Evolutionary conservation across 371 early-diverging fungal genomes (phyloP).

Genomic region (Batkoa obscura): DNA sequence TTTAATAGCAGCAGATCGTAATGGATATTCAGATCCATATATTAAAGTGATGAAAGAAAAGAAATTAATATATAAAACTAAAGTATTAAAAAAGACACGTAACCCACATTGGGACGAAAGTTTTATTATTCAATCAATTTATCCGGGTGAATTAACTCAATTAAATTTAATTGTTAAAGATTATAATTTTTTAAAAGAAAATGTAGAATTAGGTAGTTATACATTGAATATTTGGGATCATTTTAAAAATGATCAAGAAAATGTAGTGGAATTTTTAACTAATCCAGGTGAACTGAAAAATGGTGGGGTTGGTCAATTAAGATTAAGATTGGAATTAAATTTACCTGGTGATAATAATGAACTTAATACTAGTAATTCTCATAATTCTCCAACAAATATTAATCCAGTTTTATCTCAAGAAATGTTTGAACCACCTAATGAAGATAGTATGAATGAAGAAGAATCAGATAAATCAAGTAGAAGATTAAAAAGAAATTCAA

Average conservation of each 20-base stretch:
- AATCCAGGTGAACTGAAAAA: not conserved
- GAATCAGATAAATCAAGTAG: no score
- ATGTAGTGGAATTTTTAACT: not conserved
- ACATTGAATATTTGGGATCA: conserved; percentile 27
- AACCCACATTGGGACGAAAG: conserved; percentile 47
- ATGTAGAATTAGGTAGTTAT: conserved; percentile 33
- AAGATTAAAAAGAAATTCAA: no score
- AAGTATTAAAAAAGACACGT: conserved; percentile 45
- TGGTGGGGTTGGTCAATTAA: not conserved
- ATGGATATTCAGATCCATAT: conserved; percentile 28
- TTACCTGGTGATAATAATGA: no score
- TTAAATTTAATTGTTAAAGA: conserved; percentile 37
- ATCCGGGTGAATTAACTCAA: conserved; percentile 16
- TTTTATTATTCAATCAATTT: conserved; percentile 19
- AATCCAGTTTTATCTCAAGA: no score
- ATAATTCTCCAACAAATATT: no score
- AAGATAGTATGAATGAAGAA: no score
- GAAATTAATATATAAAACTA: conserved; percentile 40
- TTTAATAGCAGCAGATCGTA: conserved; percentile 28
- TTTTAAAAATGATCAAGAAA: conserved; percentile 6
- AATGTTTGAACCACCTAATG: no score
- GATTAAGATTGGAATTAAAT: not conserved
- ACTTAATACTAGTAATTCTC: no score
- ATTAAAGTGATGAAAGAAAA: conserved; percentile 24
- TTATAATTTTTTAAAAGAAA: conserved; percentile 37